Conservation (phyloP, 129 eudicot species). For the Centrapalus pauciflorus region DNA sequence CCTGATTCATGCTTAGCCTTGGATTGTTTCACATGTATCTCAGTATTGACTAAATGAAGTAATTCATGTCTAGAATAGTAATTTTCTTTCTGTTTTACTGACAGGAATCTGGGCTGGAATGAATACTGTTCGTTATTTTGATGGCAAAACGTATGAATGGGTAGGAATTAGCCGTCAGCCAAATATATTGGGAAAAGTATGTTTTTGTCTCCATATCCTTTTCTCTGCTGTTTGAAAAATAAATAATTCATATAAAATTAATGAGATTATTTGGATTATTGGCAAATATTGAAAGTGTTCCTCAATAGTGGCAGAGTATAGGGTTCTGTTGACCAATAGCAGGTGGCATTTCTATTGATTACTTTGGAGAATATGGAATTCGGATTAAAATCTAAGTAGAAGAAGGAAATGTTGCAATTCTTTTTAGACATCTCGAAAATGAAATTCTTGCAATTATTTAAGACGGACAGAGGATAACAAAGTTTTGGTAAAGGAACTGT, state of each 20-base stretch:
- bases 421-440: not conserved
- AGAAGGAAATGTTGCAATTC: not conserved
- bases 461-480: no score
- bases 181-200: constrained; percentile 81
- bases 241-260: not conserved
- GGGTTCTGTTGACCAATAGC: not conserved
- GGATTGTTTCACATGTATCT: not conserved
- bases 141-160: constrained; percentile 95
- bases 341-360: not conserved
- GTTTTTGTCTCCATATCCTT: constrained; percentile 9
- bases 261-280: no score
- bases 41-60: not conserved
- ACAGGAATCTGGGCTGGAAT: constrained; percentile 98
- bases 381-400: not conserved
- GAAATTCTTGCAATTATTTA: no score
- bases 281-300: no score
- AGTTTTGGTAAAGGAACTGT: no score
- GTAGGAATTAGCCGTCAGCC: constrained; percentile 98
- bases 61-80: not conserved
- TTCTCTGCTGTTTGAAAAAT: not conserved
- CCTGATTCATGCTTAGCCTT: not conserved
- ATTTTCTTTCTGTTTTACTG: not conserved
- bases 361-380: not conserved
- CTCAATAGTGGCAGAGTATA: not conserved
- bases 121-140: constrained; percentile 92